These are phyloP conservation scores for Coniochaeta prunicola DNA, from an alignment of 2,329 filamentous ascomycete species.

Conservation along the genomic window DNA sequence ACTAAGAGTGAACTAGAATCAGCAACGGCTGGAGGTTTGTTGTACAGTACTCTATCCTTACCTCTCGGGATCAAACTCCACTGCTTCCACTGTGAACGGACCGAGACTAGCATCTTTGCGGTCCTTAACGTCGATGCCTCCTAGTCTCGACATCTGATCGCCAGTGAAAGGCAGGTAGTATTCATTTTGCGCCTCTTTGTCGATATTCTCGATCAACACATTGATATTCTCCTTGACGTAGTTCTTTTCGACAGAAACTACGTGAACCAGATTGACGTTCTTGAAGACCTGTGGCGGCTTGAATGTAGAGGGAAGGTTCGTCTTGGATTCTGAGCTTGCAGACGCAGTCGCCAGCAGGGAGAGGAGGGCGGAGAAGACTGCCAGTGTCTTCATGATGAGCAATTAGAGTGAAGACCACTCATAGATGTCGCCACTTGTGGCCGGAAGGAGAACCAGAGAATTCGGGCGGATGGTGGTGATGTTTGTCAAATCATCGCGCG, in stretches of 20 bases:
- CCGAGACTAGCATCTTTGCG: slow-evolving; percentile 69
- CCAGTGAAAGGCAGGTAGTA: slow-evolving; percentile 87
- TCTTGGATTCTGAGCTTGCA: slow-evolving; percentile 21
- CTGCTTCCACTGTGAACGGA: slow-evolving; percentile 61
- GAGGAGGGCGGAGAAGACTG: slow-evolving; percentile 49
- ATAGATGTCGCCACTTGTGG: slow-evolving; percentile 16
- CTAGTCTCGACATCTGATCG: slow-evolving; percentile 67
- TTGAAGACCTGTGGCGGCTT: slow-evolving; percentile 86
- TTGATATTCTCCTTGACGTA: slow-evolving; percentile 89
- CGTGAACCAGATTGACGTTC: slow-evolving; percentile 85
- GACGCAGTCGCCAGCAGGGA: slow-evolving; percentile 45
- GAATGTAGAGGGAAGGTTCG: slow-evolving; percentile 59
- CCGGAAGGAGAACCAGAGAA: slow-evolving; percentile 2
- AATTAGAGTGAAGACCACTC: slow-evolving; percentile 14
- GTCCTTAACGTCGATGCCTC: slow-evolving; percentile 85
- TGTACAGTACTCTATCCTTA: slow-evolving; percentile 18
- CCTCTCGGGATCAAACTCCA: slow-evolving; percentile 57
- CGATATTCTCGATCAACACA: slow-evolving; percentile 86
- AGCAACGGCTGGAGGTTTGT: not conserved
- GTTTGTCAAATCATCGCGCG: slow-evolving; percentile 14
- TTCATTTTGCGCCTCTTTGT: slow-evolving; percentile 69
- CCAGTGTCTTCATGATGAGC: slow-evolving; percentile 37
- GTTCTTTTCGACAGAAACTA: slow-evolving; percentile 87
- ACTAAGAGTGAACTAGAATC: slow-evolving; percentile 29
- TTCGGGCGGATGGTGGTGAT: slow-evolving; percentile 2